phyloP scores from a whole-genome alignment of 2,329 filamentous ascomycete species.

The Colletotrichum neosansevieriae region DNA sequence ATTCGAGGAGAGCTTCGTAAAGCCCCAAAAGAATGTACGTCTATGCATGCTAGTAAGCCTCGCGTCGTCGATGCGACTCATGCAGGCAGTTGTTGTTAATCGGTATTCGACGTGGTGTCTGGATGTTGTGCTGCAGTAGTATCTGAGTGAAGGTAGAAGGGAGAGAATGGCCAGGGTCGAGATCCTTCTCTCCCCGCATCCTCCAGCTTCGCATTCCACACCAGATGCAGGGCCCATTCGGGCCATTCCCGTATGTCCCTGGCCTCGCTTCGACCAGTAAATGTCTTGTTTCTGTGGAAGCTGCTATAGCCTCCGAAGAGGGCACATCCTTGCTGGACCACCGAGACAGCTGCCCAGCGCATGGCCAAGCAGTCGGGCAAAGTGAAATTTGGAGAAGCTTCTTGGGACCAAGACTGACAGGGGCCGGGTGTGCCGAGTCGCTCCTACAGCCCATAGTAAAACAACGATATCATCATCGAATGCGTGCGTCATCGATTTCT shows the following conservation, averaged over 20 bases:
- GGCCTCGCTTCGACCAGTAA: conserved; percentile 5
- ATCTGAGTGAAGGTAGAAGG: background rate
- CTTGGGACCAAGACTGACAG: conserved; percentile 16
- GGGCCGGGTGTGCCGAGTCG: conserved; percentile 28
- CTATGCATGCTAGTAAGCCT: conserved; percentile 10
- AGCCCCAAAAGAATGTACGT: conserved; percentile 3
- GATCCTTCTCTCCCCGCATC: conserved; percentile 20
- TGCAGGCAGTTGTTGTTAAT: conserved; percentile 3
- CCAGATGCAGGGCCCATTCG: conserved; percentile 26
- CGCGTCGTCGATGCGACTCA: background rate
- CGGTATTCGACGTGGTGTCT: conserved; percentile 4
- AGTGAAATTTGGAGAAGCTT: conserved; percentile 16
- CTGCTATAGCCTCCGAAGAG: background rate
- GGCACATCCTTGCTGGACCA: background rate
- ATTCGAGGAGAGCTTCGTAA: conserved; percentile 1
- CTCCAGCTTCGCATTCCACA: background rate
- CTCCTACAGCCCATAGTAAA: background rate
- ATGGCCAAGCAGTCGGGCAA: conserved; percentile 21
- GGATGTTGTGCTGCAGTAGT: too few species aligned
- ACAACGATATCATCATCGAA: conserved; percentile 12
- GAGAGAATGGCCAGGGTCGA: background rate
- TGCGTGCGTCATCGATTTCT: conserved; percentile 37
- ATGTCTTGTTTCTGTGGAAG: background rate
- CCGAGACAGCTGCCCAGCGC: conserved; percentile 10
- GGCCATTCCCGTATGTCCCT: conserved; percentile 23